Evolutionary conservation across 1,139 yeast species (phyloP), one percentile per base, ranked within the genome.

Genomic region (Blastobotrys elegans): DNA sequence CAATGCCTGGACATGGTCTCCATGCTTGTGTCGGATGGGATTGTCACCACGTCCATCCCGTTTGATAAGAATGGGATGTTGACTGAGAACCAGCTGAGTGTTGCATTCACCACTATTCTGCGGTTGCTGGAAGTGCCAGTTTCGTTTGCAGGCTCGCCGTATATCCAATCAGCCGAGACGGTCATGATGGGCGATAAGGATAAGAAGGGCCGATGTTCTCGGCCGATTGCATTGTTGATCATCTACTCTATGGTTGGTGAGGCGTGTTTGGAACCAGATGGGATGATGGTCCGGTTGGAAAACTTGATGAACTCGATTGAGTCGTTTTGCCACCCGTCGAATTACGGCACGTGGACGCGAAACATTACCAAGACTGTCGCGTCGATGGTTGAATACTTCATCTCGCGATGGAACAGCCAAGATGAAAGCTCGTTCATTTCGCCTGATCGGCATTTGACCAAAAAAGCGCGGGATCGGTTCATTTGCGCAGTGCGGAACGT

Each of bases 281-380:
- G 77, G 2, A 73, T 83, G 13, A 62, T 85, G 55, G 77, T 73
- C 11, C 70, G 75, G 36, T 59, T 92, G 14, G 71, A 72, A 35
- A 73, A 79, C 0, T 67, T 86, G 37, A 60, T 84, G 24, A 81
- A 82, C 53, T 81, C 95, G 0, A 72, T 89, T n/a, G 84, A 80
- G 54, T 86, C 96, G 32, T 87, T 83, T 65, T 82, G 82, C 11
- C 97, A 92, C 66, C 98, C 98, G 3, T 89, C 97, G 0, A 90
- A 90, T 62, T 67, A 75, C 17, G 97, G 97, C 0, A 75, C 76
- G 20, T 90, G 98, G 97, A 78, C 95, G 1, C 68, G 77, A 39
- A 73, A 84, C 5, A 77, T 92, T 36, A 75, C 94, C 1, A 79
- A 79, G 52, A 73, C 85, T 30, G 69, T 85, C 11, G 75, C 77